A percentile compares a stretch with the other conserved stretches of the same genome.
Conservation (phyloP, 768 basidiomycete species). For the Rhizopogon rudus region DNA sequence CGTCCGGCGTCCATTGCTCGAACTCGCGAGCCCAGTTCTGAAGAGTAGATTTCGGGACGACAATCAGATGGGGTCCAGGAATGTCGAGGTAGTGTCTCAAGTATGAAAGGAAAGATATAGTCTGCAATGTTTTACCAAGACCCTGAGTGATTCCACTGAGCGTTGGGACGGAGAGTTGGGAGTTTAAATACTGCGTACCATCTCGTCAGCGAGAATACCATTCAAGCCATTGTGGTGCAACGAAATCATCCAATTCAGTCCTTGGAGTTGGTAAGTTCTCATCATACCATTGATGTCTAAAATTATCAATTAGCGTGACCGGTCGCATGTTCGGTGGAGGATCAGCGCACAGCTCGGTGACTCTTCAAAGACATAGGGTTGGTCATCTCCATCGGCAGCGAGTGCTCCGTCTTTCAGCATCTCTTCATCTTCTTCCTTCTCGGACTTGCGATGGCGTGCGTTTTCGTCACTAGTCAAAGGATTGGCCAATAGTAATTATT, state of each 20-base stretch:
- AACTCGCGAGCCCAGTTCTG: conserved; percentile 98
- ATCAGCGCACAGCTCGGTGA: conserved; percentile 74
- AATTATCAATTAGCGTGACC: conserved; percentile 4
- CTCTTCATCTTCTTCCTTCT: conserved; percentile 98
- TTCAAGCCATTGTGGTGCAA: conserved; percentile 95
- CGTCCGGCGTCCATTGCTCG: conserved; percentile 83
- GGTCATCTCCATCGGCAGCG: conserved; percentile 77
- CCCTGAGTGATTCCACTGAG: conserved; percentile 47
- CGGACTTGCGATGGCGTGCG: conserved; percentile 87
- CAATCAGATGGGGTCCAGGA: conserved; percentile 85
- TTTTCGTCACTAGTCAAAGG: conserved; percentile 53
- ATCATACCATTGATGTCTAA: conserved; percentile 85
- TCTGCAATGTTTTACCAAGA: conserved; percentile 97
- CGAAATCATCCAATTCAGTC: conserved; percentile 96
- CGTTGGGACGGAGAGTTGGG: neutral
- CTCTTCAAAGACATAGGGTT: conserved; percentile 92
- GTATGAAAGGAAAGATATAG: conserved; percentile 94
- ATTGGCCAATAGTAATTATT: conserved; percentile 1
- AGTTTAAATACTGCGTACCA: conserved; percentile 41
- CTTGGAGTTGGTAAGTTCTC: conserved; percentile 94
- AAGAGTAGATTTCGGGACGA: conserved; percentile 97
- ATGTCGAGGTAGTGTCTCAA: conserved; percentile 79
- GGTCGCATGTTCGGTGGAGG: neutral
- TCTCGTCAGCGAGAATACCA: conserved; percentile 96
- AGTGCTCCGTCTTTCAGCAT: conserved; percentile 82